Conservation (phyloP, 805 yeast species). For the Metschnikowia orientalis region DNA sequence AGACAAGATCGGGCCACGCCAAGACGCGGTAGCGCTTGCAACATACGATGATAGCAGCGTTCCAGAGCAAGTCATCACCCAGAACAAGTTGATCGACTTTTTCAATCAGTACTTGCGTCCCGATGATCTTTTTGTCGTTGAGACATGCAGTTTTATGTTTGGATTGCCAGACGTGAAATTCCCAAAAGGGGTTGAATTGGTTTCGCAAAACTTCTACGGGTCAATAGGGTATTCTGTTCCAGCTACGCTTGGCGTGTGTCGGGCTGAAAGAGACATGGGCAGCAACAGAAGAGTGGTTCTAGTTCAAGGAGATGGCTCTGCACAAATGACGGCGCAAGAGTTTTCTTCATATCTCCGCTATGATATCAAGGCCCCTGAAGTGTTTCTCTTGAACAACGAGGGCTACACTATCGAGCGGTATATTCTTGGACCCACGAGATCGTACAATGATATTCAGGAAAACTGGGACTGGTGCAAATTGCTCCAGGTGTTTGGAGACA, state of each 20-base stretch:
- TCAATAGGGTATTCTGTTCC: conserved; percentile 91
- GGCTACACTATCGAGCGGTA: conserved; percentile 91
- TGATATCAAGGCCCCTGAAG: conserved; percentile 53
- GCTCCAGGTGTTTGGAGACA: conserved; percentile 60
- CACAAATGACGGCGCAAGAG: conserved; percentile 93
- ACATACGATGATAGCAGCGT: conserved; percentile 6
- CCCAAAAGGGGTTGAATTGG: conserved; percentile 46
- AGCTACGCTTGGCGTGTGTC: conserved; percentile 74
- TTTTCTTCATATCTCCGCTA: conserved; percentile 59
- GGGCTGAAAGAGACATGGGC: conserved; percentile 60
- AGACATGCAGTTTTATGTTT: conserved; percentile 81
- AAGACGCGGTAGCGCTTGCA: conserved; percentile 11
- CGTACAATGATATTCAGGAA: conserved; percentile 78
- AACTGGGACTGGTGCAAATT: conserved; percentile 78
- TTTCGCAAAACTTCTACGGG: conserved; percentile 72
- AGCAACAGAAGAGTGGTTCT: conserved; percentile 55
- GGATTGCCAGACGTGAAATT: conserved; percentile 65
- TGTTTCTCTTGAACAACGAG: conserved; percentile 73
- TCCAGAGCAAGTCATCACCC: conserved; percentile 20
- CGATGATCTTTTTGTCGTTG: conserved; percentile 70
- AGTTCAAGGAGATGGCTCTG: conserved; percentile 89
- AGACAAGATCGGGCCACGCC: conserved; percentile 18
- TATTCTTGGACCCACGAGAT: conserved; percentile 70
- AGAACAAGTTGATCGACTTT: conserved; percentile 32
- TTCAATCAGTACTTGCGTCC: conserved; percentile 43